Percentiles rank a stretch among this genome's conserved stretches.
These are phyloP conservation scores for Blastocystis hominis DNA, from an alignment of 352 stramenopile species.

Conservation along the genomic window DNA sequence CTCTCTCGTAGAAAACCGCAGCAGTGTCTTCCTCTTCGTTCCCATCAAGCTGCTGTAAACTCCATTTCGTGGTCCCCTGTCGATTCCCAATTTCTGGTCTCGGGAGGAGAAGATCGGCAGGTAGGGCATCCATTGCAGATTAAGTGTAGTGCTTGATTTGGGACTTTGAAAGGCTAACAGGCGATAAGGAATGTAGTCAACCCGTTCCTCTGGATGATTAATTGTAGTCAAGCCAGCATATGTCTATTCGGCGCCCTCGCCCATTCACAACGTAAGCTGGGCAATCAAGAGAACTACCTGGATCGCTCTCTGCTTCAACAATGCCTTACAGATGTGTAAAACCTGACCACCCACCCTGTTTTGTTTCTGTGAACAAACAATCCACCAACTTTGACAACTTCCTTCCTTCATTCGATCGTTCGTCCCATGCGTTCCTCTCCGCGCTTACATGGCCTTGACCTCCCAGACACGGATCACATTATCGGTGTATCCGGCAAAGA, in stretches of 20 bases:
- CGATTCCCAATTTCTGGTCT: background rate
- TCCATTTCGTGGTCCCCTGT: background rate
- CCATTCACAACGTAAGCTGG: constrained; percentile 1
- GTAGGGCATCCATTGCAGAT: background rate
- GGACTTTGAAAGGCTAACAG: background rate
- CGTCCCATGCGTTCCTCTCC: too few relatives aligned
- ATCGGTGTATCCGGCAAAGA: too few relatives aligned
- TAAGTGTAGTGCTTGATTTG: background rate
- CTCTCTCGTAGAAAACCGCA: background rate
- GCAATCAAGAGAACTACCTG: background rate
- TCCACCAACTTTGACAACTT: too few relatives aligned
- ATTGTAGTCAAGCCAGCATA: background rate
- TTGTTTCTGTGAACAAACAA: too few relatives aligned
- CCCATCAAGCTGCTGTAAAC: background rate
- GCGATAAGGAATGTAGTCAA: background rate
- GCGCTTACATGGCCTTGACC: too few relatives aligned
- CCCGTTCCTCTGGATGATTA: background rate
- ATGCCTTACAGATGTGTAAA: background rate
- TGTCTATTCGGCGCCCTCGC: background rate
- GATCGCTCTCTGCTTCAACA: background rate
- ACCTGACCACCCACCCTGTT: too few relatives aligned
- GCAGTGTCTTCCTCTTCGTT: background rate
- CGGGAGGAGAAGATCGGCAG: background rate
- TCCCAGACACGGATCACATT: too few relatives aligned
- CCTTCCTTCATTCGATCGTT: too few relatives aligned